Conservation (phyloP, 169 alveolate genomes). For the Plasmodium inui region DNA sequence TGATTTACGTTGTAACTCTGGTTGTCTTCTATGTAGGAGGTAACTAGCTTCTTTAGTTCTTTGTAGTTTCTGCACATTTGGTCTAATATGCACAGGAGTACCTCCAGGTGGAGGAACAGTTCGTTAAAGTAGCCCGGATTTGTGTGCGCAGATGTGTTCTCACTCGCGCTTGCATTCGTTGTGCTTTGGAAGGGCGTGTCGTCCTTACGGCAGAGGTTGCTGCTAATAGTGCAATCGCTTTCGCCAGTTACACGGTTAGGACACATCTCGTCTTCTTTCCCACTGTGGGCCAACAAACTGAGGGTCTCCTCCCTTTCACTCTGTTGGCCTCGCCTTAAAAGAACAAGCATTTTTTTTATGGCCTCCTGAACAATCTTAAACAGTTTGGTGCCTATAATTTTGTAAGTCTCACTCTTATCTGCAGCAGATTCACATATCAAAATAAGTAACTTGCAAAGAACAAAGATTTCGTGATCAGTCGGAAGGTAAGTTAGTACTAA, state of each 20-base stretch:
- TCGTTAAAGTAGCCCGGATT: background rate
- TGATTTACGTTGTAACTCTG: constrained; percentile 30
- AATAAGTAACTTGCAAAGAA: constrained; percentile 80
- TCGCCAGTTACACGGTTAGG: background rate
- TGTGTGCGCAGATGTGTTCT: background rate
- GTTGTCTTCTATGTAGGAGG: constrained; percentile 45
- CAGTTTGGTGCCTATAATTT: constrained; percentile 80
- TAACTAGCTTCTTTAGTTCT: constrained; percentile 42
- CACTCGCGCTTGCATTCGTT: background rate
- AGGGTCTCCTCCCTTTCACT: background rate
- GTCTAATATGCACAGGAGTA: constrained; percentile 69
- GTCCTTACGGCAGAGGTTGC: background rate
- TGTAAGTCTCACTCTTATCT: constrained; percentile 79
- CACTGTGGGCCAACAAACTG: too few relatives aligned
- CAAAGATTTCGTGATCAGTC: constrained; percentile 79
- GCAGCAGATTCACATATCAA: constrained; percentile 79
- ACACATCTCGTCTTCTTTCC: background rate
- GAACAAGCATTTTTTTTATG: background rate
- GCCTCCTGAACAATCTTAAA: constrained; percentile 78
- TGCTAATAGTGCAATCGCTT: background rate
- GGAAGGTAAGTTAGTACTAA: constrained; percentile 82
- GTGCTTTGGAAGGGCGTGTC: background rate
- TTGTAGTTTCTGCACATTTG: constrained; percentile 26
- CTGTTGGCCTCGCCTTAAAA: background rate
- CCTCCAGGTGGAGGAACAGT: constrained; percentile 31